A percentile compares a stretch with the other conserved stretches of the same genome.
These are phyloP conservation scores for Psophocarpus tetragonolobus DNA, from an alignment of 306 rosid genomes.

Conservation along the genomic window DNA sequence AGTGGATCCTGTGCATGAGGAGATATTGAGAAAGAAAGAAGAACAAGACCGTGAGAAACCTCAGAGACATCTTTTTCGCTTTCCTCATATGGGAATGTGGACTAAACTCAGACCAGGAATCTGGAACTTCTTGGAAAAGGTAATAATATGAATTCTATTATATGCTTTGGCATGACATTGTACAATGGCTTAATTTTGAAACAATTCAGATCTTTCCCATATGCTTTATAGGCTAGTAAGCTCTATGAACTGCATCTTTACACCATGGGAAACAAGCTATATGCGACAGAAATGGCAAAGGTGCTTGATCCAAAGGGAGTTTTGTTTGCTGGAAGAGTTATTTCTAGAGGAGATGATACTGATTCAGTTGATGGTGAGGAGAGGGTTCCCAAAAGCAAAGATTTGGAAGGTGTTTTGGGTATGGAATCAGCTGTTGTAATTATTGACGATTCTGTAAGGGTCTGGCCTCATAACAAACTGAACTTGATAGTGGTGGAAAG, in stretches of 20 bases:
- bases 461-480: conserved; percentile 98
- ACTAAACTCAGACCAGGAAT: conserved; percentile 97
- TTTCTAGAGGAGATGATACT: conserved; percentile 91
- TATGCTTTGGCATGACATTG: conserved; percentile 7
- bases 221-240: conserved; percentile 80
- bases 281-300: conserved; percentile 99
- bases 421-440: conserved; percentile 96
- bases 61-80: conserved; percentile 88
- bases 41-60: conserved; percentile 80
- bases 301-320: conserved; percentile 91
- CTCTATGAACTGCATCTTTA: conserved; percentile 96
- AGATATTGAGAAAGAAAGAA: conserved; percentile 89
- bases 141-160: conserved; percentile 34
- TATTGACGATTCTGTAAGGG: conserved; percentile 97
- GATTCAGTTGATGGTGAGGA: conserved; percentile 80
- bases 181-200: conserved; percentile 25
- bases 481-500: conserved; percentile 98
- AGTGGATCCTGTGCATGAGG: conserved; percentile 93
- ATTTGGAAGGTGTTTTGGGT: conserved; percentile 98
- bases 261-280: conserved; percentile 98
- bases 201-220: conserved; percentile 19
- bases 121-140: conserved; percentile 98
- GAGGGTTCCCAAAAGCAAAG: conserved; percentile 90
- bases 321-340: conserved; percentile 90
- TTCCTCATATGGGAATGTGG: conserved; percentile 99